phyloP scores from a whole-genome alignment of 148 eudicot species.

The Rhododendron ferrugineum region DNA sequence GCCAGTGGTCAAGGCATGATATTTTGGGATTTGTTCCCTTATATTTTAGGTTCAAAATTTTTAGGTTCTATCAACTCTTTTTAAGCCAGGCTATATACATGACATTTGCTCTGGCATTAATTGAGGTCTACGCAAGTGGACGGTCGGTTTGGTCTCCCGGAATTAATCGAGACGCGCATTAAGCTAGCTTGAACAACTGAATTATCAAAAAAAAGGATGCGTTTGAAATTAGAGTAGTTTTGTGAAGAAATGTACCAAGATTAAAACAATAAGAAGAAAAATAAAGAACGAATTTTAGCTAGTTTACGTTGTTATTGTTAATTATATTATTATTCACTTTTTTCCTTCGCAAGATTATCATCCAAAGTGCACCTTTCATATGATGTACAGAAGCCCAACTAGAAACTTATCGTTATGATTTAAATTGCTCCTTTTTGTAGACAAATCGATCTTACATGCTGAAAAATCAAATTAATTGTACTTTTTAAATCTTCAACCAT shows the following conservation, averaged over 20 bases:
- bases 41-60: too few species aligned
- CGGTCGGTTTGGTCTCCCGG: neutral
- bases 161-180: too few species aligned
- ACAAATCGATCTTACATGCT: neutral
- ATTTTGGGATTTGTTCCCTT: too few species aligned
- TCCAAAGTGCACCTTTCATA: neutral
- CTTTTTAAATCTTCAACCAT: neutral
- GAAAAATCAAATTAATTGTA: neutral
- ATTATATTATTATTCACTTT: too few species aligned
- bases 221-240: neutral
- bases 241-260: neutral
- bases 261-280: too few species aligned
- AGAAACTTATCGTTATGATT: neutral
- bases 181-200: neutral
- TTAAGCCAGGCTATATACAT: too few species aligned
- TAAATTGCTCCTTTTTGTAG: neutral
- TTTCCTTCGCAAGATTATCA: too few species aligned
- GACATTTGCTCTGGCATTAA: too few species aligned
- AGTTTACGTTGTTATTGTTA: too few species aligned
- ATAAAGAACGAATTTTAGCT: neutral
- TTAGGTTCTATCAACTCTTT: neutral
- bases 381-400: neutral
- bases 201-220: too few species aligned
- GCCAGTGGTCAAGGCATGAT: too few species aligned
- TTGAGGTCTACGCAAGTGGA: neutral